Conservation (phyloP, 768 basidiomycete genomes). For the Tricholomella constricta region DNA sequence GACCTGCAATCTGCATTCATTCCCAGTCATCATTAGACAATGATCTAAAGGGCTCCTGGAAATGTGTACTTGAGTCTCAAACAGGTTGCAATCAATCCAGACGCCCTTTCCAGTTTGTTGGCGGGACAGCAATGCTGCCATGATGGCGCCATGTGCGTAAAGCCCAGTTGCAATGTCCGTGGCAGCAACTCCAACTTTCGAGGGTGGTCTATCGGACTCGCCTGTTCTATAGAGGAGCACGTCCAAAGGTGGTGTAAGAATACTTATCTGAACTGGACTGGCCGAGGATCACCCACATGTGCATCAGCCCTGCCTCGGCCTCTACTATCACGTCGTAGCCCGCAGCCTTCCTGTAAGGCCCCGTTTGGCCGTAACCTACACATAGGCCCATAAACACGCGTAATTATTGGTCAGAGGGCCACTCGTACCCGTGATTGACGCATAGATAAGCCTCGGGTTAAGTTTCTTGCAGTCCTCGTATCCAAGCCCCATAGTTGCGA, state of each 20-base stretch:
- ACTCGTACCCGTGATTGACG: slow-evolving; percentile 79
- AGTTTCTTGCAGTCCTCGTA: slow-evolving; percentile 79
- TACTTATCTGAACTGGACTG: background rate
- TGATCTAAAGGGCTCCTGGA: background rate
- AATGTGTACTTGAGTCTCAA: slow-evolving; percentile 80
- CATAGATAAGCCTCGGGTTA: slow-evolving; percentile 83
- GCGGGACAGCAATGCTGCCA: slow-evolving; percentile 85
- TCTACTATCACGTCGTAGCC: slow-evolving; percentile 90
- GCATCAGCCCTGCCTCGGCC: slow-evolving; percentile 93
- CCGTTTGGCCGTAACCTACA: slow-evolving; percentile 67
- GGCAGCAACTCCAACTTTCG: slow-evolving; percentile 94
- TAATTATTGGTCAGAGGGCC: background rate
- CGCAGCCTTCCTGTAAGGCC: slow-evolving; percentile 79
- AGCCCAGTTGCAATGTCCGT: slow-evolving; percentile 89
- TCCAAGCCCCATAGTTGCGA: slow-evolving; percentile 81
- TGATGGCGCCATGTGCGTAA: slow-evolving; percentile 90
- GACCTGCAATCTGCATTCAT: slow-evolving; percentile 77
- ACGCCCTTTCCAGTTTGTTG: slow-evolving; percentile 84
- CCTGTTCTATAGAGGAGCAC: slow-evolving; percentile 66
- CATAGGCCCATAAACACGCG: background rate
- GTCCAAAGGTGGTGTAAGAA: background rate
- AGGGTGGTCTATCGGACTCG: slow-evolving; percentile 81
- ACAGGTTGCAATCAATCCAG: slow-evolving; percentile 91
- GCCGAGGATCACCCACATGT: slow-evolving; percentile 61
- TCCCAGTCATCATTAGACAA: background rate